Percentiles rank a stretch among this genome's conserved stretches.
Evolutionary conservation across 2,329 filamentous ascomycete species (phyloP).

Genomic region (Aspergillus pseudoglaucus): DNA sequence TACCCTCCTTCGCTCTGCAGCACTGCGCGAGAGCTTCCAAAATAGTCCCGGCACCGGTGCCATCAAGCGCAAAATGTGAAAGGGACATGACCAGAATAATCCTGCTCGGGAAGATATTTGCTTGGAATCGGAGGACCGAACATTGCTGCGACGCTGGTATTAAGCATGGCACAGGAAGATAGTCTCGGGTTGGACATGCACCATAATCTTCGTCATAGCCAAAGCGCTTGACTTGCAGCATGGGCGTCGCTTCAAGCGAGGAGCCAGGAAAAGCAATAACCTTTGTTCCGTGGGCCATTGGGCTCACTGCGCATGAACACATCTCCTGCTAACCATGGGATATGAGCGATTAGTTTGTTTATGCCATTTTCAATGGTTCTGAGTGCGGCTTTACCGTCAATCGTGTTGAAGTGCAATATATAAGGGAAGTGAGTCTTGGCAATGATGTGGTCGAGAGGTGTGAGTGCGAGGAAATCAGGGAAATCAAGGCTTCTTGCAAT

Average conservation of each 20-base stretch:
- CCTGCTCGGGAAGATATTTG: constrained; percentile 5
- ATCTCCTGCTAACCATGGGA: constrained; percentile 5
- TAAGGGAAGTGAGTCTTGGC: constrained; percentile 3
- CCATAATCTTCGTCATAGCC: not conserved
- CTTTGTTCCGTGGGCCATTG: not conserved
- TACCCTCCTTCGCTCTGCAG: not conserved
- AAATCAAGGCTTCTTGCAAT: not conserved
- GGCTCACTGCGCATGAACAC: not conserved
- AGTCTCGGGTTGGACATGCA: not conserved
- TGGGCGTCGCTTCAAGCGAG: constrained; percentile 1
- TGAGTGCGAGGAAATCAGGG: constrained; percentile 3
- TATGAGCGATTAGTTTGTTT: not conserved
- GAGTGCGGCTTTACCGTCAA: not conserved
- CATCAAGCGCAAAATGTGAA: constrained; percentile 5
- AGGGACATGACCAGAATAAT: constrained; percentile 6
- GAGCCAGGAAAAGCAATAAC: not conserved
- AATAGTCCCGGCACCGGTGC: constrained; percentile 4
- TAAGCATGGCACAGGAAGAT: not conserved
- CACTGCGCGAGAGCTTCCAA: constrained; percentile 3
- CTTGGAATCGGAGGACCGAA: constrained; percentile 8
- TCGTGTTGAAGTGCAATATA: constrained; percentile 2
- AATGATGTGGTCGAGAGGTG: constrained; percentile 4
- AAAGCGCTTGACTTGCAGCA: constrained; percentile 2
- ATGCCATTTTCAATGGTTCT: constrained; percentile 3
- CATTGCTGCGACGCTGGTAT: constrained; percentile 5